Percentiles rank a stretch among this genome's conserved stretches.
These are phyloP conservation scores for Leucosporidium creatinivorum DNA, from an alignment of 768 basidiomycete species.

Conservation along the genomic window DNA sequence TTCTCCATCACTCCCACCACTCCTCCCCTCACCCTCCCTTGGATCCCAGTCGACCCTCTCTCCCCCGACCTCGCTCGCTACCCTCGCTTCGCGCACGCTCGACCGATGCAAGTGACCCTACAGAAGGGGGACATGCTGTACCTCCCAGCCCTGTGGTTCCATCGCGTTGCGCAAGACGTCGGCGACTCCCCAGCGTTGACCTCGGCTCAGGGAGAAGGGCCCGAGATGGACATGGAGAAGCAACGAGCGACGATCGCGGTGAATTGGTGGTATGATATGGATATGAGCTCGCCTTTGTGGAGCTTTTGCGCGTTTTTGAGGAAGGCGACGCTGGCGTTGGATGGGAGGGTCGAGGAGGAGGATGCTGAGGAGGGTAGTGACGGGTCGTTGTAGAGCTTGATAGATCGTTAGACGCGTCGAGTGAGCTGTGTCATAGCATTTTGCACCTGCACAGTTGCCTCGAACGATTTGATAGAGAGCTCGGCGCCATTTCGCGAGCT, in stretches of 20 bases:
- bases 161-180: conserved; percentile 46
- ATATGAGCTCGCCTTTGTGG: conserved; percentile 38
- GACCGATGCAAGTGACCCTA: conserved; percentile 62
- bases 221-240: not conserved
- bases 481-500: too few species aligned
- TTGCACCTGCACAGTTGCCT: too few species aligned
- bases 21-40: conserved; percentile 50
- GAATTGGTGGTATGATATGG: conserved; percentile 87
- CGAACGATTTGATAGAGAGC: too few species aligned
- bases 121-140: conserved; percentile 71
- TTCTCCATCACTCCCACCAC: not conserved
- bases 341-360: conserved; percentile 16
- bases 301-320: not conserved
- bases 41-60: conserved; percentile 72
- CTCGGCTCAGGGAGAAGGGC: too few species aligned
- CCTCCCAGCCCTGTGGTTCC: conserved; percentile 86
- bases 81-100: conserved; percentile 45
- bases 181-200: not conserved
- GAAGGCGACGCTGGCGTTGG: conserved; percentile 13
- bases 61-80: conserved; percentile 35
- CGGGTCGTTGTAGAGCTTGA: too few species aligned
- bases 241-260: conserved; percentile 46
- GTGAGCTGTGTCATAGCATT: too few species aligned
- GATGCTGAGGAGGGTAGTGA: not conserved
- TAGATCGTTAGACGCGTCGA: too few species aligned